A percentile compares a stretch with the other conserved stretches of the same genome.
Evolutionary conservation across 192 early-diverging fungal species (phyloP).

Genomic region (Entomortierella lignicola): DNA sequence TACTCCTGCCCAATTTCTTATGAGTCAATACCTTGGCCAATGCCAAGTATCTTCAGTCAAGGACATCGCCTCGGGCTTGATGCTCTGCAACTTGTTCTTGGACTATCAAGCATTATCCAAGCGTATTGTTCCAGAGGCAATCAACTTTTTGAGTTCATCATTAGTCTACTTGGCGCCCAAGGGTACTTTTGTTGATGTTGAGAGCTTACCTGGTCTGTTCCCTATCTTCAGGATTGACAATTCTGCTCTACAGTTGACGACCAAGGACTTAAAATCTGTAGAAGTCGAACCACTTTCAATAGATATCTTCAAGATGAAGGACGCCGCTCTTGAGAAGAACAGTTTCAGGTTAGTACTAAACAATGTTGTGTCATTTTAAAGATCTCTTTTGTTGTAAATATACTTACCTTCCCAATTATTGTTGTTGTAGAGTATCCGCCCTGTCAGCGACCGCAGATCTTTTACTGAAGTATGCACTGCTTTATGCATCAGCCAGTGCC

Average conservation of each 20-base stretch:
- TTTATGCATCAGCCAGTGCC: constrained; percentile 72
- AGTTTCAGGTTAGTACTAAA: constrained; percentile 34
- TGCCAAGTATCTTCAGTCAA: constrained; percentile 63
- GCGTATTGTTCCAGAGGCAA: constrained; percentile 78
- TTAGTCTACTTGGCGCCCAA: constrained; percentile 60
- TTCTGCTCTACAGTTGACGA: constrained; percentile 49
- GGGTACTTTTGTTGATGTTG: constrained; percentile 29
- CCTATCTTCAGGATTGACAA: constrained; percentile 53
- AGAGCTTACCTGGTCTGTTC: constrained; percentile 56
- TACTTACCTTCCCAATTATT: not conserved
- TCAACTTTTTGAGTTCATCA: constrained; percentile 69
- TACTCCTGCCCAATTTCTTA: constrained; percentile 86
- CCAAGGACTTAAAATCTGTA: constrained; percentile 24
- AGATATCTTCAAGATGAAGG: constrained; percentile 50
- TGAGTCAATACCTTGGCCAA: constrained; percentile 82
- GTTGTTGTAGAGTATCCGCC: constrained; percentile 43
- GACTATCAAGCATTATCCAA: constrained; percentile 77
- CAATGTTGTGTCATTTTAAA: too few relatives aligned
- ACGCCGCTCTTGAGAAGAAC: constrained; percentile 45
- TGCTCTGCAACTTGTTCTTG: constrained; percentile 76
- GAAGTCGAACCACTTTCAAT: constrained; percentile 36
- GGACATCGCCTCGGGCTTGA: constrained; percentile 80
- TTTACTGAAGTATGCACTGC: constrained; percentile 57
- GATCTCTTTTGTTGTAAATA: not conserved
- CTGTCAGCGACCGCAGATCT: constrained; percentile 55